Evolutionary conservation across 805 yeast genomes (phyloP).

Genomic region (Candida odintsovae): DNA sequence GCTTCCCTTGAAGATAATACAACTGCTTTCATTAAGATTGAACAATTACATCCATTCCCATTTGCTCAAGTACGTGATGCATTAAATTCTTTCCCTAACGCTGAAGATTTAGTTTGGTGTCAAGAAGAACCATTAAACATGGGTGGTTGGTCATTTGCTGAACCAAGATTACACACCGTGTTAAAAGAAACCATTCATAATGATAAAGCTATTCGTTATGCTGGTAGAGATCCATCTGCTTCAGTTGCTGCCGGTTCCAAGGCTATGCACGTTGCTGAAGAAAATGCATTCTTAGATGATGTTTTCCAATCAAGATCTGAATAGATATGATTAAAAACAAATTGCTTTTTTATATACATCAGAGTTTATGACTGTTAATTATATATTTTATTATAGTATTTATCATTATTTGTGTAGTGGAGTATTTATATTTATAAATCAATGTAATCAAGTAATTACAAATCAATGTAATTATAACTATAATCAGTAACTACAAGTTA

Average conservation of each 20-base stretch:
- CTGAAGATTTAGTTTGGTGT: conserved; percentile 90
- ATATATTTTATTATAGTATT: background rate
- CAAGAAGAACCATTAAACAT: conserved; percentile 99
- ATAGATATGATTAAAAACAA: background rate
- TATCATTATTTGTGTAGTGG: too few relatives aligned
- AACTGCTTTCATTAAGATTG: conserved; percentile 85
- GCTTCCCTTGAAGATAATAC: conserved; percentile 65
- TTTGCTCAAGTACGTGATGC: conserved; percentile 87
- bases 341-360: background rate
- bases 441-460: too few relatives aligned
- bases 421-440: too few relatives aligned
- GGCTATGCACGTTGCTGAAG: conserved; percentile 82
- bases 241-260: conserved; percentile 98
- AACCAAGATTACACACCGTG: conserved; percentile 78
- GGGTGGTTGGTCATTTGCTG: conserved; percentile 78
- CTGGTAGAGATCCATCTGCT: conserved; percentile 98
- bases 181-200: conserved; percentile 70
- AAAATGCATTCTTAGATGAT: conserved; percentile 76
- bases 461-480: too few relatives aligned
- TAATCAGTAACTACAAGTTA: too few relatives aligned
- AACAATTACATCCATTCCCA: conserved; percentile 99
- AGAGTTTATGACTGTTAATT: background rate
- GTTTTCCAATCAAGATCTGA: conserved; percentile 42
- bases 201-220: conserved; percentile 63
- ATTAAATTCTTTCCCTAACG: conserved; percentile 70